A percentile compares a stretch with the other conserved stretches of the same genome.
These are phyloP conservation scores for Ophiostoma novo-ulmi DNA, from an alignment of 2,329 filamentous ascomycete species.

Conservation along the genomic window DNA sequence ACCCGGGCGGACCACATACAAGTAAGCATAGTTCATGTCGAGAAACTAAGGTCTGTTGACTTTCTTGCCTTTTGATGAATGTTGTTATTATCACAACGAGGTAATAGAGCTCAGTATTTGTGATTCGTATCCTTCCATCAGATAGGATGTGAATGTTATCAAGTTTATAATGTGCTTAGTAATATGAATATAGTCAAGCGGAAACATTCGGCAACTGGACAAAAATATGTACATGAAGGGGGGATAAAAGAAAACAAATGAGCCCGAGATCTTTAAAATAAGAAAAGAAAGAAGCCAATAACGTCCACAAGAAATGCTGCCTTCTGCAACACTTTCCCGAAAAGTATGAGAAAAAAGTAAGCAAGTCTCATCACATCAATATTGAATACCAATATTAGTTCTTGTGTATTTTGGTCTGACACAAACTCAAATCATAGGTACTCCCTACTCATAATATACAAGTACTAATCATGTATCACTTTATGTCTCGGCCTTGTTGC, in stretches of 20 bases:
- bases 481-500: conserved; percentile 1
- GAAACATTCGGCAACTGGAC: background rate
- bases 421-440: no score
- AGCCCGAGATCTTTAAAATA: background rate
- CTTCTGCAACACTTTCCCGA: background rate
- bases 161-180: no score
- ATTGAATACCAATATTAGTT: background rate
- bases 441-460: background rate
- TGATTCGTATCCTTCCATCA: no score
- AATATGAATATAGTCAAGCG: no score
- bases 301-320: background rate
- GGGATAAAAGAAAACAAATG: background rate
- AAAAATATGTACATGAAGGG: background rate
- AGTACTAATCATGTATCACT: background rate
- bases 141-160: no score
- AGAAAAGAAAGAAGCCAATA: background rate
- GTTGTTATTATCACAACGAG: no score
- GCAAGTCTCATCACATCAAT: background rate
- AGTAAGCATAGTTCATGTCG: no score
- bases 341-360: background rate
- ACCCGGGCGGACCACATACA: background rate
- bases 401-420: no score
- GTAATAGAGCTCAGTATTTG: no score
- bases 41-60: no score
- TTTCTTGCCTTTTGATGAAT: no score